A percentile compares a stretch with the other conserved stretches of the same genome.
These are phyloP conservation scores for Cyclocybe aegerita DNA, from an alignment of 768 basidiomycete species.

Conservation along the genomic window DNA sequence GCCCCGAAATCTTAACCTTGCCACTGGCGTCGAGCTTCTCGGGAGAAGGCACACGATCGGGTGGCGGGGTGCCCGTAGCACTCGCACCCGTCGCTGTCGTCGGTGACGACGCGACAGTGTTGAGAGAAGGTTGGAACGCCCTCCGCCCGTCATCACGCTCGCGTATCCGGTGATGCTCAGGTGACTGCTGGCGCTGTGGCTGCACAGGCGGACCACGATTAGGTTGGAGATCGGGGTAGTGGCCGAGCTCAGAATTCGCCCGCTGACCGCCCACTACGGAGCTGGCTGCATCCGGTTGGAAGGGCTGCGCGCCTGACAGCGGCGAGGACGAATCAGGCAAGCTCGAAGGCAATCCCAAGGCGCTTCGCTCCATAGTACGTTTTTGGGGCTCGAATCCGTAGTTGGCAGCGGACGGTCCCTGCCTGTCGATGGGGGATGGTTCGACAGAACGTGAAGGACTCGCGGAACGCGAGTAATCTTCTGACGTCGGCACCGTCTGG, in stretches of 20 bases:
- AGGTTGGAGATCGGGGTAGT: conserved; percentile 68
- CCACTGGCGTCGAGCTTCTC: conserved; percentile 54
- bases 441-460: conserved; percentile 59
- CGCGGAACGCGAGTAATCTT: conserved; percentile 39
- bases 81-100: conserved; percentile 18
- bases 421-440: conserved; percentile 45
- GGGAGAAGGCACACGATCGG: conserved; percentile 53
- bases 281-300: conserved; percentile 33
- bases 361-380: conserved; percentile 28
- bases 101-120: conserved; percentile 49
- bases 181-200: conserved; percentile 44
- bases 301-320: conserved; percentile 59
- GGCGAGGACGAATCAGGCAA: conserved; percentile 52
- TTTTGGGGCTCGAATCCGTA: conserved; percentile 35
- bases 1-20: conserved; percentile 87
- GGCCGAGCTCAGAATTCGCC: conserved; percentile 79
- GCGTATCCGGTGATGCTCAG: conserved; percentile 53
- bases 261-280: conserved; percentile 38
- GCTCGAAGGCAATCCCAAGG: conserved; percentile 46
- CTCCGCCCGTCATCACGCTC: conserved; percentile 55
- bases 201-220: conserved; percentile 22
- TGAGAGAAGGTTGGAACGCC: conserved; percentile 62
- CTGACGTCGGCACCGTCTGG: conserved; percentile 38
- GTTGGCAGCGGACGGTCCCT: conserved; percentile 21
- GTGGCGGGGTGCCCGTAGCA: conserved; percentile 32